Evolutionary conservation across 352 stramenopile species (phyloP), one percentile per base, ranked within the genome.

Genomic region (Pythium apleroticum): DNA sequence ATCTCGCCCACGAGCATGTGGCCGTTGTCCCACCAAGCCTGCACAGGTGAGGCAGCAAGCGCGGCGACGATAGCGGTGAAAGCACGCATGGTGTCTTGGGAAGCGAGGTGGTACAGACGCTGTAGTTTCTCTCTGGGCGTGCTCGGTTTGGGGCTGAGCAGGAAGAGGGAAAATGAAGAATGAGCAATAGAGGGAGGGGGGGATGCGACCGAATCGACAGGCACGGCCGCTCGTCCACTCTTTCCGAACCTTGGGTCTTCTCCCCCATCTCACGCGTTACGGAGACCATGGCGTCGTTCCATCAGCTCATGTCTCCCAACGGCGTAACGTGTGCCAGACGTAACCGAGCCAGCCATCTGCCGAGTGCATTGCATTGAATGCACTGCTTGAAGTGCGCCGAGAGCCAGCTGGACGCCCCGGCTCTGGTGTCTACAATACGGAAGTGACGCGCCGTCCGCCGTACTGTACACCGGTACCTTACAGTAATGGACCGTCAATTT

Each of bases 1-100:
- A 74, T 56, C 49, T 74, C 41, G 20, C 53, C 48, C 35, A 68
- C 62, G 31, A 67, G 45, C 67, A 71, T 70, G 67, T 74, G 67
- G 37, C 48, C 62, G 54, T 60, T 62, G 57, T 74, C 67, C 67
- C 67, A 74, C 62, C 62, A 74, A 10, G 35, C 67, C 25, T 65
- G 57, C 2, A 56, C 60, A 27, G 48, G 31, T 2, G 48, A 20
- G 48, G 52, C 30, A 10, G 39, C n/a, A 27, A 66, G 37, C 31
- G 33, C 25, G 19, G 60, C 30, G 25, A 57, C 43, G 43, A 41
- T 27, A 20, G 31, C 57, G 12, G 41, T 57, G 30, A 49, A 33
- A 27, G 56, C 56, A 53, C 31, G 20, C 54, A 27, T 52, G 25
- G 12, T 30, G 17, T 24, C 27, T 20, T 10, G n/a, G 3, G 24